Evolutionary conservation across 768 basidiomycete genomes (phyloP), one percentile per base, ranked within the genome.

Genomic region (Lepiota brunneoincarnata): DNA sequence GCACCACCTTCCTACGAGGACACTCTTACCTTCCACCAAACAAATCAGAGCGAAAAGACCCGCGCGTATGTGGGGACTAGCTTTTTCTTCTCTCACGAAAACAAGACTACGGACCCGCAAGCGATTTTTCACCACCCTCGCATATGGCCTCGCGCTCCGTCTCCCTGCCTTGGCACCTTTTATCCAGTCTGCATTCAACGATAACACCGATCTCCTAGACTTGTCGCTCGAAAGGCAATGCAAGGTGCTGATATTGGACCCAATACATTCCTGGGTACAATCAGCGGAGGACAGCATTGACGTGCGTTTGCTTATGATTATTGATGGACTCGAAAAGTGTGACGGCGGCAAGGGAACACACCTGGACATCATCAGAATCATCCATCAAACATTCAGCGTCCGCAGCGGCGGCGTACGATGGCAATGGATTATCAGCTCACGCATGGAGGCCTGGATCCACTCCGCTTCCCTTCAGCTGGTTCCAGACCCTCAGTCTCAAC

Each of bases 341-440:
- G 45, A 47, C 18, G 45, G 45, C 12, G 45, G 45, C 28, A 24
- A 47, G 24, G 28, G 17, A 20, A 21, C n/a, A 17, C 45, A 47
- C 31, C 5, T 47, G 24, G 18, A 47, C 10, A 31, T 47, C 45
- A 36, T 47, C 34, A 47, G 35, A 18, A 31, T 18, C 28, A 47
- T 47, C 18, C 45, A 47, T 34, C 45, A 47, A 34, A 10, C 34
- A 34, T 50, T 50, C 24, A 26, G 5, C 38, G 26, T 11, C 18
- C n/a, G 18, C 10, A 31, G 4, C 28, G 49, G 28, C 24, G 10
- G 7, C 10, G n/a, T 50, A 23, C 37, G 26, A 6, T 50, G 38
- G 49, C 37, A 40, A 20, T 50, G 49, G 49, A 17, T 50, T 11
- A 40, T 50, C 38, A 39, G 37, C 9, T 50, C 49, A 14, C 49